phyloP scores from a whole-genome alignment of 139 green algal genomes.

The Gonium pectorale region DNA sequence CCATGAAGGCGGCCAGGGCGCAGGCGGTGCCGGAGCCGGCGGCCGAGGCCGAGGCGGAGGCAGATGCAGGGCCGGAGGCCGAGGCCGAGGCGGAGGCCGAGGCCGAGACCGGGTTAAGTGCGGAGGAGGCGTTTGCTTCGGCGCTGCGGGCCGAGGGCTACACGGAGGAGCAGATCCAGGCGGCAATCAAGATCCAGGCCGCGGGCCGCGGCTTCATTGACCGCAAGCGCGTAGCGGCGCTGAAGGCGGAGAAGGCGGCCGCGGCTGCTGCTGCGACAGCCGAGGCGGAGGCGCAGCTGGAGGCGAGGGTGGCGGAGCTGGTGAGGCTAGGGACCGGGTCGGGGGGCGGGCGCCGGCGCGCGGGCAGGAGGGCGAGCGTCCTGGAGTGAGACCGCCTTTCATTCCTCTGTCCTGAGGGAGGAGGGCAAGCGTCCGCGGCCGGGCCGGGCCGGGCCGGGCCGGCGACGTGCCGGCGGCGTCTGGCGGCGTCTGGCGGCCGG shows the following conservation, averaged over 20 bases:
- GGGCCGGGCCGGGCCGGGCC: too few species aligned
- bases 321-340: neutral
- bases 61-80: neutral
- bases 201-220: neutral
- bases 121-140: neutral
- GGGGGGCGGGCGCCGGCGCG: too few species aligned
- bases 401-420: too few species aligned
- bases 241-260: too few species aligned
- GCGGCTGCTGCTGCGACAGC: too few species aligned
- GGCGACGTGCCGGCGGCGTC: too few species aligned
- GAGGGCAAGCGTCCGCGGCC: too few species aligned
- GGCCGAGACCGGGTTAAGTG: neutral
- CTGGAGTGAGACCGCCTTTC: too few species aligned
- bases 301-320: neutral
- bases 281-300: neutral
- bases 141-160: neutral
- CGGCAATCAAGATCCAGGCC: neutral
- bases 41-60: neutral
- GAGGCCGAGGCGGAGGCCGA: conserved; percentile 23
- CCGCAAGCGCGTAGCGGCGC: too few species aligned
- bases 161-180: neutral
- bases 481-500: too few species aligned
- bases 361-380: too few species aligned
- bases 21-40: too few species aligned
- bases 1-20: neutral